These are phyloP conservation scores for Geranium brycei DNA, from an alignment of 345 rosid genomes.

Conservation along the genomic window DNA sequence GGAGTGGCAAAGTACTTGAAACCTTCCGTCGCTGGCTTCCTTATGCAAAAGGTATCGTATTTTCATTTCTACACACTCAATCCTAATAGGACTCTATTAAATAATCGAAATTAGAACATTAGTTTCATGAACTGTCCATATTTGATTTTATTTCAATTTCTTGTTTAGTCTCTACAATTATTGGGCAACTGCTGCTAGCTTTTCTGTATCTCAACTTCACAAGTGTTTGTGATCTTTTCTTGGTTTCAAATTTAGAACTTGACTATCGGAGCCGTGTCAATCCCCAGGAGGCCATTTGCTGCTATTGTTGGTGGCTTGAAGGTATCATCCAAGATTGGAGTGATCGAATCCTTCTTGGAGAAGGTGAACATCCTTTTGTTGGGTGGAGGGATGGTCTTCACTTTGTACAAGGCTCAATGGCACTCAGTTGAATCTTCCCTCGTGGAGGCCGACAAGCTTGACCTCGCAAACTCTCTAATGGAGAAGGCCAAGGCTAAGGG, in stretches of 20 bases:
- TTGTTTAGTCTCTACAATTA: no score
- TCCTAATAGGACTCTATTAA: no score
- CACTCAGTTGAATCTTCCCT: constrained; percentile 68
- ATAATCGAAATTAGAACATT: no score
- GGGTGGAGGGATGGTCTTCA: constrained; percentile 90
- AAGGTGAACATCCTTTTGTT: constrained; percentile 57
- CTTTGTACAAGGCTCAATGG: constrained; percentile 32
- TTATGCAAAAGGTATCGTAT: constrained; percentile 66
- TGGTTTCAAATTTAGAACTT: constrained; percentile 43
- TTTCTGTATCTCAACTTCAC: neutral
- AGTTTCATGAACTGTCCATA: no score
- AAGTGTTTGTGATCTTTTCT: neutral
- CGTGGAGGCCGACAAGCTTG: constrained; percentile 43
- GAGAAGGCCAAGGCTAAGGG: constrained; percentile 75
- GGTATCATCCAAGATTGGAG: constrained; percentile 90
- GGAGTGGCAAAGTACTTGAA: constrained; percentile 82
- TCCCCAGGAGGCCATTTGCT: constrained; percentile 89
- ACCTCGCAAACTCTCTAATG: constrained; percentile 52
- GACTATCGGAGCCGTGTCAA: constrained; percentile 91
- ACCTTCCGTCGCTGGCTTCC: constrained; percentile 95
- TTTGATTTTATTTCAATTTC: no score
- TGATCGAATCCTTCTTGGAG: constrained; percentile 69
- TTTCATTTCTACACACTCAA: neutral
- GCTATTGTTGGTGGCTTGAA: constrained; percentile 94
- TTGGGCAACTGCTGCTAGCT: neutral